phyloP scores from a whole-genome alignment of 139 green algal species.

The Parachlorella kessleri region DNA sequence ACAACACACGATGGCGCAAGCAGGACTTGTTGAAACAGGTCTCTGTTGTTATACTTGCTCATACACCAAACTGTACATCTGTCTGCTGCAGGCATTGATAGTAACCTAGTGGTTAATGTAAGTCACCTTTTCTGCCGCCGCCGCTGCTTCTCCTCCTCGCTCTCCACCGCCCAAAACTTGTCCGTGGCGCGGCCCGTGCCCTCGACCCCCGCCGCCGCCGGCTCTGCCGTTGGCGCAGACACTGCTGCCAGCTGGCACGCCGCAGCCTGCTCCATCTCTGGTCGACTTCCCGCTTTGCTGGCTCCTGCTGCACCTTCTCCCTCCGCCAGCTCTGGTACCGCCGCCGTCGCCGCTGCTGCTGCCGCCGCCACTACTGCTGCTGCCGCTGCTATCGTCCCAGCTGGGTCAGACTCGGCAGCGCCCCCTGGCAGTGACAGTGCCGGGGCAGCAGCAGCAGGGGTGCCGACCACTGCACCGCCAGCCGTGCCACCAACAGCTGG shows the following conservation, averaged over 20 bases:
- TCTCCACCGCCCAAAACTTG: not conserved
- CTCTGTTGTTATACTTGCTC: too few relatives aligned
- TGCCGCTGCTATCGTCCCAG: too few relatives aligned
- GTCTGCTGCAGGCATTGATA: too few relatives aligned
- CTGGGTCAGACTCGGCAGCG: too few relatives aligned
- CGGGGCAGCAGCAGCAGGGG: not conserved
- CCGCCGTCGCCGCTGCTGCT: not conserved
- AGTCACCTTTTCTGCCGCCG: too few relatives aligned
- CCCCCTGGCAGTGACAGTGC: not conserved
- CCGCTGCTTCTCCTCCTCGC: not conserved
- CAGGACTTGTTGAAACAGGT: too few relatives aligned
- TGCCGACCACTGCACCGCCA: too few relatives aligned
- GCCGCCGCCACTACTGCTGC: not conserved
- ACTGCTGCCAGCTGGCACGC: not conserved
- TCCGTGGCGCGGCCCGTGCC: not conserved
- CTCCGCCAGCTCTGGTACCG: not conserved
- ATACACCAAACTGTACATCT: too few relatives aligned
- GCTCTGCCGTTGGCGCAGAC: not conserved
- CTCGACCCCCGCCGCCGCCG: not conserved
- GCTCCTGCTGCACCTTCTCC: not conserved
- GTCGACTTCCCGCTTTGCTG: not conserved
- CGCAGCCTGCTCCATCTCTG: not conserved
- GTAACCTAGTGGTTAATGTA: too few relatives aligned
- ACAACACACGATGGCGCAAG: too few relatives aligned
- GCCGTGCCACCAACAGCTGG: too few relatives aligned